Percentiles rank a stretch among this genome's conserved stretches.
These are phyloP conservation scores for Penicillium palitans DNA, from an alignment of 2,329 filamentous ascomycete species.

Conservation along the genomic window DNA sequence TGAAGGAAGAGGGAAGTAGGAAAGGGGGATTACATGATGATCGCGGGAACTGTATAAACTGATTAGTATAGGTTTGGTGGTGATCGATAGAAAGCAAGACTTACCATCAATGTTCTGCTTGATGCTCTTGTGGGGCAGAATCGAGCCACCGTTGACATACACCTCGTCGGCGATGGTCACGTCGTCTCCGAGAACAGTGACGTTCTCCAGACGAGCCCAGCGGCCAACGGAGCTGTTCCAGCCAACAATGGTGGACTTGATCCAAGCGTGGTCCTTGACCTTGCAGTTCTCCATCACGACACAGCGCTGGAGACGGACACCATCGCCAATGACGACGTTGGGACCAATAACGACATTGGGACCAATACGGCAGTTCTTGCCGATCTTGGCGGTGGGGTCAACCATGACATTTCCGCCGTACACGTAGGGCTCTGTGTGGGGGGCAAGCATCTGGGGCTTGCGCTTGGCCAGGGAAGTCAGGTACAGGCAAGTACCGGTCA, in stretches of 20 bases:
- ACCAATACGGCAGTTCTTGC: slow-evolving; percentile 96
- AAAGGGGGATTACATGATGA: slow-evolving; percentile 48
- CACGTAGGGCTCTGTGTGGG: slow-evolving; percentile 74
- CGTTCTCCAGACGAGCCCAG: slow-evolving; percentile 96
- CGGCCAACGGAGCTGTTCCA: slow-evolving; percentile 96
- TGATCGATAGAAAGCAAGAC: slow-evolving; percentile 18
- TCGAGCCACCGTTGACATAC: slow-evolving; percentile 94
- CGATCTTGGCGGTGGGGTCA: slow-evolving; percentile 90
- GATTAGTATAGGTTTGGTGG: slow-evolving; percentile 7
- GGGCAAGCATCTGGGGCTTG: slow-evolving; percentile 77
- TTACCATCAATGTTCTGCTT: slow-evolving; percentile 91
- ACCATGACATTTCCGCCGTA: slow-evolving; percentile 95
- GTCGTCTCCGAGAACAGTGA: slow-evolving; percentile 95
- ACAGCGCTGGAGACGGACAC: slow-evolving; percentile 89
- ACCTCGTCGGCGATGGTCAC: slow-evolving; percentile 98
- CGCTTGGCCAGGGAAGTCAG: slow-evolving; percentile 90
- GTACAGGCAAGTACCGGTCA: slow-evolving; percentile 93
- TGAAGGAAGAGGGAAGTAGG: slow-evolving; percentile 20
- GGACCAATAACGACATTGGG: slow-evolving; percentile 96
- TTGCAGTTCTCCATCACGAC: slow-evolving; percentile 86
- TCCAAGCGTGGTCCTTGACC: slow-evolving; percentile 98
- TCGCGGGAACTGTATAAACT: slow-evolving; percentile 43
- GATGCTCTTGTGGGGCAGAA: slow-evolving; percentile 97
- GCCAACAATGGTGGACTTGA: slow-evolving; percentile 97
- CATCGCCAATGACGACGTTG: slow-evolving; percentile 87